Evolutionary conservation across 768 basidiomycete species (phyloP).

Genomic region (Suillus decipiens): DNA sequence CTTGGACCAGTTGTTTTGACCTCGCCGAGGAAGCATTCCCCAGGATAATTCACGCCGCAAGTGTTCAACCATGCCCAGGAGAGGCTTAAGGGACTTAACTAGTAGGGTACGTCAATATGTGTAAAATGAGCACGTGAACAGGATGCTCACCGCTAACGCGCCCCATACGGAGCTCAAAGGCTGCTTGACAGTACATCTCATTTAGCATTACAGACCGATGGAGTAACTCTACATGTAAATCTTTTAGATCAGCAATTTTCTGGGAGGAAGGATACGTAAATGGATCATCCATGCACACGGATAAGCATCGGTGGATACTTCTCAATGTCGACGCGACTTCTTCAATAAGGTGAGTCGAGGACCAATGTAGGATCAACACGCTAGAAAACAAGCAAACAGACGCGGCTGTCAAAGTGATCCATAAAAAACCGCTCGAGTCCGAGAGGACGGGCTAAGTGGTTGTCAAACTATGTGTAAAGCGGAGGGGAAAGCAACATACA

Average conservation of each 20-base stretch:
- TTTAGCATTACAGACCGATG: constrained; percentile 40
- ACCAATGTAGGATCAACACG: constrained; percentile 42
- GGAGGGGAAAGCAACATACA: constrained; percentile 26
- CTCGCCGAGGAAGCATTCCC: constrained; percentile 33
- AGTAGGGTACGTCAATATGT: not conserved
- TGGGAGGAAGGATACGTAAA: constrained; percentile 19
- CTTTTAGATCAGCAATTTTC: constrained; percentile 18
- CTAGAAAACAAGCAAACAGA: constrained; percentile 38
- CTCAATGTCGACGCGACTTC: constrained; percentile 39
- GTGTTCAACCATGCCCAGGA: constrained; percentile 46
- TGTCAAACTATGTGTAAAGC: not conserved
- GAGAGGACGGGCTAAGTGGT: constrained; percentile 24
- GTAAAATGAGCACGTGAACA: not conserved
- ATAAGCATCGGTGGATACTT: constrained; percentile 36
- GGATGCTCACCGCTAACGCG: constrained; percentile 41
- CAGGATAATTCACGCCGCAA: constrained; percentile 46
- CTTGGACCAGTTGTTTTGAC: not conserved
- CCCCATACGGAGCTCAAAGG: constrained; percentile 47
- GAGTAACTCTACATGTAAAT: constrained; percentile 31
- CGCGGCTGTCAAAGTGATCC: constrained; percentile 43
- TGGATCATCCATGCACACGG: constrained; percentile 30
- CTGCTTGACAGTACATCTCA: constrained; percentile 43
- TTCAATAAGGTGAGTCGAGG: constrained; percentile 43
- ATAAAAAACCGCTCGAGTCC: constrained; percentile 38
- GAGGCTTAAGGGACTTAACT: constrained; percentile 46